Conservation (phyloP, 805 yeast genomes). For the Pichia californica region DNA sequence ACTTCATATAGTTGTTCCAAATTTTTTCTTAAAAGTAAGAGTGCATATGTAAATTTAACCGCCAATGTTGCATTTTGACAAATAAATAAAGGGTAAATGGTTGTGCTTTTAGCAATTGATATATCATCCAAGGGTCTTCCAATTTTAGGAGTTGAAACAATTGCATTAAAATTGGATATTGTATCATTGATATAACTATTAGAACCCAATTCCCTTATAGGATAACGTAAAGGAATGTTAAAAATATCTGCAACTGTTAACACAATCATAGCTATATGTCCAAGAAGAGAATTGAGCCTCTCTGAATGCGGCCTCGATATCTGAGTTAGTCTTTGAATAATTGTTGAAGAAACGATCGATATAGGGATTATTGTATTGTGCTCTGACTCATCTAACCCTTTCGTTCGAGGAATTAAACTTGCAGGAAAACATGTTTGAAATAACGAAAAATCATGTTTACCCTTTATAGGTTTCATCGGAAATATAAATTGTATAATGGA, state of each 20-base stretch:
- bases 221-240: conserved; percentile 42
- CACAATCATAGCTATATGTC: conserved; percentile 39
- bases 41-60: conserved; percentile 45
- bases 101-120: conserved; percentile 24
- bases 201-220: conserved; percentile 41
- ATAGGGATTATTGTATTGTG: neutral
- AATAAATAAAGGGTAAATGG: conserved; percentile 45
- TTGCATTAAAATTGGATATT: conserved; percentile 24
- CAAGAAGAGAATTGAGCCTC: conserved; percentile 43
- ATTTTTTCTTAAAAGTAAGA: conserved; percentile 39
- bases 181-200: conserved; percentile 44
- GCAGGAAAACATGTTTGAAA: conserved; percentile 28
- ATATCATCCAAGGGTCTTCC: neutral
- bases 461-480: conserved; percentile 23
- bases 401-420: conserved; percentile 5
- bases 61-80: conserved; percentile 31
- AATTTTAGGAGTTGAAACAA: conserved; percentile 16
- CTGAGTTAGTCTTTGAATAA: conserved; percentile 14
- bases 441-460: conserved; percentile 26
- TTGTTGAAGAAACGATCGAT: neutral
- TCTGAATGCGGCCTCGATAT: conserved; percentile 30
- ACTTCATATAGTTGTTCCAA: conserved; percentile 38
- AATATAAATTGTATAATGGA: conserved; percentile 23
- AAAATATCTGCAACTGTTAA: conserved; percentile 35
- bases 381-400: neutral